A percentile compares a stretch with the other conserved stretches of the same genome.
Evolutionary conservation across 2,329 filamentous ascomycete genomes (phyloP).

Genomic region (Claviceps citrina): DNA sequence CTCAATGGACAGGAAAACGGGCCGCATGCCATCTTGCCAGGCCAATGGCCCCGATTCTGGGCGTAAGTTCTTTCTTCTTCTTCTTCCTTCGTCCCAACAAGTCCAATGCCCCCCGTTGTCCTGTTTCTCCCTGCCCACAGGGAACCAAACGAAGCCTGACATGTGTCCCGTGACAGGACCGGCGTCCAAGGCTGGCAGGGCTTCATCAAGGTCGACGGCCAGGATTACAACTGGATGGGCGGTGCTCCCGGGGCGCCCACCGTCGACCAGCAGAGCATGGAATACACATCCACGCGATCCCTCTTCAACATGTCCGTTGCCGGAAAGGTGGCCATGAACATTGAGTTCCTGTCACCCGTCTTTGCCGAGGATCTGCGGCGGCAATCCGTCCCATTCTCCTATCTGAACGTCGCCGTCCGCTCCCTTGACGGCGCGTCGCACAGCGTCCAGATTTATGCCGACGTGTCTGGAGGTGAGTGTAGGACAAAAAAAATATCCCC

Average conservation of each 20-base stretch:
- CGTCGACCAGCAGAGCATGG: conserved; percentile 46
- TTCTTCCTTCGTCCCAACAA: too few relatives aligned
- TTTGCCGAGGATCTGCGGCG: conserved; percentile 49
- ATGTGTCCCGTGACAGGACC: conserved; percentile 23
- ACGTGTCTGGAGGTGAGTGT: conserved; percentile 36
- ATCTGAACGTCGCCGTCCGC: conserved; percentile 46
- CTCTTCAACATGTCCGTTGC: conserved; percentile 53
- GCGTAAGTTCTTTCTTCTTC: conserved; percentile 29
- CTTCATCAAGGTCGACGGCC: conserved; percentile 51
- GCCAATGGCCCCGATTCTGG: conserved; percentile 56
- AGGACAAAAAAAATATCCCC: too few relatives aligned
- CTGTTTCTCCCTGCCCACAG: too few relatives aligned
- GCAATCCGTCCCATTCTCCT: conserved; percentile 57
- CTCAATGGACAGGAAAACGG: conserved; percentile 44
- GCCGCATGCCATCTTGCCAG: conserved; percentile 51
- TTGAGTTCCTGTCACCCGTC: conserved; percentile 57
- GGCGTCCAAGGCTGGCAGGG: conserved; percentile 49
- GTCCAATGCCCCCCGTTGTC: too few relatives aligned
- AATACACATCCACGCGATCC: conserved; percentile 59
- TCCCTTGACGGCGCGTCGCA: conserved; percentile 49
- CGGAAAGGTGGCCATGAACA: conserved; percentile 45
- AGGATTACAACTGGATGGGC: conserved; percentile 54
- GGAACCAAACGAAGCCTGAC: neutral
- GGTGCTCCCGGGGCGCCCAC: conserved; percentile 29
- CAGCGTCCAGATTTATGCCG: conserved; percentile 54